Conservation (phyloP, 2,329 filamentous ascomycete genomes). For the Drechslerella coelobrocha region DNA sequence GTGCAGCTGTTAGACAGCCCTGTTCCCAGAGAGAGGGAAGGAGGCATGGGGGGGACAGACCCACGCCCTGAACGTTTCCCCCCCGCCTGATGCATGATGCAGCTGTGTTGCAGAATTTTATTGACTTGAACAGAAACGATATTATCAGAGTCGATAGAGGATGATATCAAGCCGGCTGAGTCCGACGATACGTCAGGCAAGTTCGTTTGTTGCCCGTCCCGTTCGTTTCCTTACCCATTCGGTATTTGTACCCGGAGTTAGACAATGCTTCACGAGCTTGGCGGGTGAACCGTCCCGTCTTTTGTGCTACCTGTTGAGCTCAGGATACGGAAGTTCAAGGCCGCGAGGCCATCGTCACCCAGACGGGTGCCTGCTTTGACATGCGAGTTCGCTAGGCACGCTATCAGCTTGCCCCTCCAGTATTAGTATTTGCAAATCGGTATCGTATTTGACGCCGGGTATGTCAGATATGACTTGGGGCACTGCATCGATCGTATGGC, state of each 20-base stretch:
- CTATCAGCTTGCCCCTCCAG: neutral
- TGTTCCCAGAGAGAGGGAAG: constrained; percentile 1
- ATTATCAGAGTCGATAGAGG: too few relatives aligned
- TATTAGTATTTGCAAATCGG: neutral
- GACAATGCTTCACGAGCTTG: too few relatives aligned
- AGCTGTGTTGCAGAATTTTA: too few relatives aligned
- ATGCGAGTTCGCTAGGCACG: neutral
- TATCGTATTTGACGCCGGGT: neutral
- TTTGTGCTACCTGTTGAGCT: neutral
- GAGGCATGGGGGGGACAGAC: constrained; percentile 7
- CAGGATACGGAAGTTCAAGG: neutral
- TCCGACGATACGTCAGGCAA: too few relatives aligned
- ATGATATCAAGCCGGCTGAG: too few relatives aligned
- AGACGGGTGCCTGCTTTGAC: constrained; percentile 2
- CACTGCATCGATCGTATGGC: neutral
- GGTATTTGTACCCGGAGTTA: too few relatives aligned
- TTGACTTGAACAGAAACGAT: too few relatives aligned
- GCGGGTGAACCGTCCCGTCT: neutral
- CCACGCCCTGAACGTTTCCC: neutral
- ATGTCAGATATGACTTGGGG: neutral
- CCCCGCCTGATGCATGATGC: neutral
- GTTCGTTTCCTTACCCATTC: too few relatives aligned
- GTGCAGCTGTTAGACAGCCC: constrained; percentile 12
- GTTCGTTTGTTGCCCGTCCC: too few relatives aligned
- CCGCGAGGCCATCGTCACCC: too few relatives aligned